phyloP scores from a whole-genome alignment of 176 grass and related monocot species.

The Zea luxurians region DNA sequence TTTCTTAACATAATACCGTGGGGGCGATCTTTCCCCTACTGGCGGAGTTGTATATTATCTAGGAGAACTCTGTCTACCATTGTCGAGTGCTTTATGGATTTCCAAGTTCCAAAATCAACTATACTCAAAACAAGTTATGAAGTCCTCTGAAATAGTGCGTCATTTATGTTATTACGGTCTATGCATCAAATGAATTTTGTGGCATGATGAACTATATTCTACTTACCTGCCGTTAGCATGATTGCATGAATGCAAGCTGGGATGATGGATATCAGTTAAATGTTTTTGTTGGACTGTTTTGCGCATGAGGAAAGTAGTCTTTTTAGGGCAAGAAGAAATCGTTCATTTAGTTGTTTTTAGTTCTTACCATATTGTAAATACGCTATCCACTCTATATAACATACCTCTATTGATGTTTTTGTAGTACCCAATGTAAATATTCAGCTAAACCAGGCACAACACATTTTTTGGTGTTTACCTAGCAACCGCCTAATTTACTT shows the following conservation, averaged over 20 bases:
- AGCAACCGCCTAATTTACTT: background rate
- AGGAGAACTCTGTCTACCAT: background rate
- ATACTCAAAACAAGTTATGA: background rate
- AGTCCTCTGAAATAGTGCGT: background rate
- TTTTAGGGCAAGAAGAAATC: background rate
- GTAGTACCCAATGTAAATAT: background rate
- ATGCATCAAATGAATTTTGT: background rate
- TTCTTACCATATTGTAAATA: slow-evolving; percentile 7
- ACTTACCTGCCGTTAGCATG: background rate
- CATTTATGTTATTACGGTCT: slow-evolving; percentile 21
- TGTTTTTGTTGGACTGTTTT: background rate
- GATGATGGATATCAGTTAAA: background rate
- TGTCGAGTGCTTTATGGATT: slow-evolving; percentile 15
- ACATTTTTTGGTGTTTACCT: background rate
- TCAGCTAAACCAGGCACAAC: background rate
- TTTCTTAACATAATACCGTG: too few species aligned
- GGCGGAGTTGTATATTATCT: too few species aligned
- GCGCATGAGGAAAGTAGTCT: background rate
- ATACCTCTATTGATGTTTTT: background rate
- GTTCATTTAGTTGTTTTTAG: background rate
- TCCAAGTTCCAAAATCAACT: background rate
- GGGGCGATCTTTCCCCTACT: too few species aligned
- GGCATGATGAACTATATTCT: background rate
- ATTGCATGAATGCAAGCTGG: background rate
- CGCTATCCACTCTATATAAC: background rate